These are phyloP conservation scores for Fusarium praegraminearum DNA, from an alignment of 2,329 filamentous ascomycete species.

Conservation along the genomic window DNA sequence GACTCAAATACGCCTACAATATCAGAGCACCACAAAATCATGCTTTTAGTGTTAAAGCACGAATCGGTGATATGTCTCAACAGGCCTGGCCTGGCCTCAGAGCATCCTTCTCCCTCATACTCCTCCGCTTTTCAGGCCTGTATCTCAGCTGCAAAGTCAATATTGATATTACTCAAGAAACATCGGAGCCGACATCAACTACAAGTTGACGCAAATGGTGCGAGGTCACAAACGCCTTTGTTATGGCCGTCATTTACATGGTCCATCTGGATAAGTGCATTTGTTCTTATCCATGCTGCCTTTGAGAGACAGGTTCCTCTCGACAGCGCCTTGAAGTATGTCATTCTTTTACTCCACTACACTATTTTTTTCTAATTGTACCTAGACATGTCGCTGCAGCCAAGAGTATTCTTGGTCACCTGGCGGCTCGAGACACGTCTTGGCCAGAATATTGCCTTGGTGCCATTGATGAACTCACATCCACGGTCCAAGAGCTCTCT, in stretches of 20 bases:
- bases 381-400: conserved; percentile 48
- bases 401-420: conserved; percentile 46
- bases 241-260: conserved; percentile 66
- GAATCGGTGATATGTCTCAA: conserved; percentile 65
- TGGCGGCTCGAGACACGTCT: conserved; percentile 49
- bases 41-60: conserved; percentile 60
- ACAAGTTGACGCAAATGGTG: conserved; percentile 9
- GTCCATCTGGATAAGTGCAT: conserved; percentile 65
- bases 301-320: conserved; percentile 58
- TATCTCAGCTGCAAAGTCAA: conserved; percentile 62
- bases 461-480: conserved; percentile 51
- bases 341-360: fast-evolving
- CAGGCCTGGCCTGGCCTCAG: conserved; percentile 61
- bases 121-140: conserved; percentile 63
- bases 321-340: conserved; percentile 55
- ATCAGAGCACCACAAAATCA: conserved; percentile 53
- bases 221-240: conserved; percentile 48
- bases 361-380: background rate
- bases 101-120: conserved; percentile 58
- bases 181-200: conserved; percentile 37
- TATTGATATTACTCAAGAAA: conserved; percentile 57
- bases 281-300: conserved; percentile 63
- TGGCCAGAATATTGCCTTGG: conserved; percentile 53
- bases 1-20: conserved; percentile 29
- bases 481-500: conserved; percentile 46